Evolutionary conservation across 441 rosid genomes (phyloP), one percentile per base, ranked within the genome.

Genomic region (Populus hybrid): DNA sequence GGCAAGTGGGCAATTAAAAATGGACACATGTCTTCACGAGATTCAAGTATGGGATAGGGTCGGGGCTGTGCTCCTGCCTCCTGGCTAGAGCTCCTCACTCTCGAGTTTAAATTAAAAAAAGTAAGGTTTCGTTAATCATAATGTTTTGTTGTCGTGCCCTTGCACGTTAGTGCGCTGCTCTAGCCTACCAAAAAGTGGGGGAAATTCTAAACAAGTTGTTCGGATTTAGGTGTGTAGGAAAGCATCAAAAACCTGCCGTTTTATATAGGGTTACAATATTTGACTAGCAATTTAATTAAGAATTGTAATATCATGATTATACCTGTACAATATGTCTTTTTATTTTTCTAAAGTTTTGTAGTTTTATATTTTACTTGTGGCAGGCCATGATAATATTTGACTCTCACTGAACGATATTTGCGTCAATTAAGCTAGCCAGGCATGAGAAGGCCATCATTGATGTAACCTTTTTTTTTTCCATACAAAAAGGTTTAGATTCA

Each of bases 1-100:
- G 79, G 74, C 84, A 79, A 80, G 75, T 81, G 87, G 85, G 38
- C 23, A 64, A 80, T 57, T 66, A 78, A 76, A 65, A 73, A 18
- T 63, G 72, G 73, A 80, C 76, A 78, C 81, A 73, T 67, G 69
- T 77, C 81, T 75, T 69, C 79, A 71, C 75, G 69, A 71, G 83
- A 76, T 14, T 23, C 6, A 32, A 1, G 69, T 42, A 65, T 21
- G 80, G 84, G 61, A 38, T 14, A 19, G 73, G 16, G 11, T 18
- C 7, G 42, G 35, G 30, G 75, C 71, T 46, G 40, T 67, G 12
- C 59, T 50, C 59, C 72, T 67, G 74, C 9, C 40, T 73, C 59
- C 72, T 67, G 74, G n/a, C 40, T 73, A 11, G 46, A 14, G 5
- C 35, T 9, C 61, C 23, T 19, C 40, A 36, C 50, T 24, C 19